A percentile compares a stretch with the other conserved stretches of the same genome.
phyloP scores from a whole-genome alignment of 1,139 yeast species.

The Candida anutae region DNA sequence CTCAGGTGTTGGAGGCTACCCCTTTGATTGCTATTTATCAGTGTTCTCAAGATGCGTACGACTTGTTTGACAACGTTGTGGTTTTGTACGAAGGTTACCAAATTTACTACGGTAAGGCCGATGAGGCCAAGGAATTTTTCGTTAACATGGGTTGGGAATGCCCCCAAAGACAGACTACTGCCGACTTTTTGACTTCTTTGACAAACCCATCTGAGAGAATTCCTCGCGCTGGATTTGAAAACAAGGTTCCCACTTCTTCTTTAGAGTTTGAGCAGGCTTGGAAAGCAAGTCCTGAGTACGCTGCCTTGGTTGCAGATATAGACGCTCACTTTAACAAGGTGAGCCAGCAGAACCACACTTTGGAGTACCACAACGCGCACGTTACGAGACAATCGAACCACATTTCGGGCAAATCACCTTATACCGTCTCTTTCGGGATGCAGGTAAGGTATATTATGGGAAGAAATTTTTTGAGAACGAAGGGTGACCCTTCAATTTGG shows the following conservation, averaged over 20 bases:
- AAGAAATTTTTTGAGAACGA: slow-evolving; percentile 57
- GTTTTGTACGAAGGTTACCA: slow-evolving; percentile 21
- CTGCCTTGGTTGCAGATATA: slow-evolving; percentile 21
- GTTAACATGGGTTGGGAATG: slow-evolving; percentile 25
- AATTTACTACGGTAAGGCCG: slow-evolving; percentile 16
- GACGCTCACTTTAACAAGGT: slow-evolving; percentile 20
- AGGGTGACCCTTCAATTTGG: slow-evolving; percentile 62
- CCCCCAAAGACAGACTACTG: slow-evolving; percentile 51
- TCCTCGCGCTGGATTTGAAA: slow-evolving; percentile 45
- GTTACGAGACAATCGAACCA: slow-evolving; percentile 51
- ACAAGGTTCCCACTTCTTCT: slow-evolving; percentile 59
- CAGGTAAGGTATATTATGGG: slow-evolving; percentile 54
- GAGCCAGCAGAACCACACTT: slow-evolving; percentile 11
- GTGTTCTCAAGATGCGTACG: slow-evolving; percentile 22
- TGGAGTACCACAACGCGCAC: slow-evolving; percentile 42
- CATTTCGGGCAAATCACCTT: slow-evolving; percentile 48
- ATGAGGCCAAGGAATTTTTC: slow-evolving; percentile 15
- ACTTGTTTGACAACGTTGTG: slow-evolving; percentile 18
- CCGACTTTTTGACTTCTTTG: slow-evolving; percentile 51
- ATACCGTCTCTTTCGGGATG: slow-evolving; percentile 55
- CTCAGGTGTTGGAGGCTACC: slow-evolving; percentile 16
- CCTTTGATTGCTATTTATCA: slow-evolving; percentile 22
- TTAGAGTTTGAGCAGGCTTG: slow-evolving; percentile 62
- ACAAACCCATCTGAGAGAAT: slow-evolving; percentile 47
- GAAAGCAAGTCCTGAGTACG: slow-evolving; percentile 50